Evolutionary conservation across 2,329 filamentous ascomycete genomes (phyloP), one percentile per base, ranked within the genome.

Genomic region (Colletotrichum sp.): DNA sequence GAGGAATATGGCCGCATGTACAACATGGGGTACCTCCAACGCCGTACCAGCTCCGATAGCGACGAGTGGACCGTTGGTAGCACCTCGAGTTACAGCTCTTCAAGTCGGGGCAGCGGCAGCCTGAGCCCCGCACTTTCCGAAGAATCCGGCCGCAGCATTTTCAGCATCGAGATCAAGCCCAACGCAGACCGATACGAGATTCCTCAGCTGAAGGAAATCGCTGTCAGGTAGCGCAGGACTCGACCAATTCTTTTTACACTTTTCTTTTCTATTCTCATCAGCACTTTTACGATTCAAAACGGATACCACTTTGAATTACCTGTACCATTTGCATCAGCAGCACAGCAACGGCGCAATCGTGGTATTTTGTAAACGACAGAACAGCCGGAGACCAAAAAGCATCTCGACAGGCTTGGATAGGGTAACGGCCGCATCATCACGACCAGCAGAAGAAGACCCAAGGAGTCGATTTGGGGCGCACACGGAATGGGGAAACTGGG

Each of bases 41-140:
- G 84, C 18, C 84, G 87, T 34, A 78, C 79, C n/a, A 81, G 82
- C 49, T 86, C 86, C 76, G 90, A 96, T 79, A 95, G 94, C 81
- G 96, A 98, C 80, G 95, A 97, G 81, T 98, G 96, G 96, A 96
- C 95, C 10, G 91, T 96, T 62, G 95, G 95, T 76, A 97, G 95
- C 79, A 96, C 93, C 71, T 97, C 95, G 1, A 92, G 94, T 82
- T 94, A 93, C 52, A 93, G 82, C 39, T 82, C 82, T 36, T 84
- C 81, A 73, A 81, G 76, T 36, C 72, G 73, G 18, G 68, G 82
- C 59, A 84, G 83, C 44, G 81, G 81, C 36, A 87, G 85, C 76
- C 85, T 86, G 67, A 88, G 87, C 68, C 89, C 89, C 9, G 87
- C 86, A 1, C 85, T 88, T 9, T 88, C 88, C 0, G 88, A 89